A percentile compares a stretch with the other conserved stretches of the same genome.
Conservation (phyloP, 169 alveolate genomes). For the Neospora caninum region DNA sequence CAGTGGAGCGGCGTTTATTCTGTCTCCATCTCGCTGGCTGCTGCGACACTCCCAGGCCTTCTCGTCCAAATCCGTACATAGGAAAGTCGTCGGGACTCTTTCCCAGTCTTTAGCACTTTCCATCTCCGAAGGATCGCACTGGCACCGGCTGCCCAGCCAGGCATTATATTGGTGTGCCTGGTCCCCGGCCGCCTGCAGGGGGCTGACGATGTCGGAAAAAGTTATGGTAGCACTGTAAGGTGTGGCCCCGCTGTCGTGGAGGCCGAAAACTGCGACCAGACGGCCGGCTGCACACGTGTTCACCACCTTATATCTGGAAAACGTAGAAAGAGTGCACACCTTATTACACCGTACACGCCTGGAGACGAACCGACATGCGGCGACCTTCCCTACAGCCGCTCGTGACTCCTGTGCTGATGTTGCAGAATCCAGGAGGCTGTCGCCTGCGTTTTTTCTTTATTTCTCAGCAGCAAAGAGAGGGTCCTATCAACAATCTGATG, state of each 20-base stretch:
- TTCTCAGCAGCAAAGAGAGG: too few relatives aligned
- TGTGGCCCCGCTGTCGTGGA: background rate
- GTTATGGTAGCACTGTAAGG: background rate
- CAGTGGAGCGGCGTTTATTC: background rate
- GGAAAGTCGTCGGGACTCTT: background rate
- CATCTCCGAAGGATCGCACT: too few relatives aligned
- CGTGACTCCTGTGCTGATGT: too few relatives aligned
- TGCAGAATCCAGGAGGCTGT: too few relatives aligned
- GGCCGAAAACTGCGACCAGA: slow-evolving; percentile 15
- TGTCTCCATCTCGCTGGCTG: background rate
- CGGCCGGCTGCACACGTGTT: slow-evolving; percentile 3
- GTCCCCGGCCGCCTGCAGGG: background rate
- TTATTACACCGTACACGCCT: background rate
- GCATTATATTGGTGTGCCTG: too few relatives aligned
- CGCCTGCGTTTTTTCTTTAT: too few relatives aligned
- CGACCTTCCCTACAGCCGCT: too few relatives aligned
- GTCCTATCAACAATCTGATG: too few relatives aligned
- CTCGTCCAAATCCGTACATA: background rate
- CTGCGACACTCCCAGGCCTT: background rate
- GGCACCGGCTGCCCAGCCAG: too few relatives aligned
- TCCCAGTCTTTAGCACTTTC: too few relatives aligned
- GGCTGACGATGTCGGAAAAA: background rate
- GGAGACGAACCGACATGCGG: too few relatives aligned
- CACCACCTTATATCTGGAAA: slow-evolving; percentile 38
- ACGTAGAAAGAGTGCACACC: background rate